phyloP scores from a whole-genome alignment of 306 rosid genomes.

The Trifolium repens region DNA sequence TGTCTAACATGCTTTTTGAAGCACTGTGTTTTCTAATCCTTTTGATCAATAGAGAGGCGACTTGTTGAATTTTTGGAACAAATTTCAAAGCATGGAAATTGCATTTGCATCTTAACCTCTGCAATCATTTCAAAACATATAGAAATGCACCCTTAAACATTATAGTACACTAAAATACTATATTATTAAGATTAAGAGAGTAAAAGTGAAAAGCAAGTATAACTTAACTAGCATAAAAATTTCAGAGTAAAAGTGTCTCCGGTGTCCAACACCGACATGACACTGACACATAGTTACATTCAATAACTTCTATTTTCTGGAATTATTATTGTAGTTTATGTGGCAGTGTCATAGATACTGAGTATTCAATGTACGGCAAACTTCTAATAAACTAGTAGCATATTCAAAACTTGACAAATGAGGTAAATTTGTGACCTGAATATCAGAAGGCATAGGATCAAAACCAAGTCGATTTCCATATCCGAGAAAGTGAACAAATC shows the following conservation, averaged over 20 bases:
- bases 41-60: conserved; percentile 69
- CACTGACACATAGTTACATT: background rate
- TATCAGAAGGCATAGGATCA: conserved; percentile 74
- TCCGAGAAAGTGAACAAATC: conserved; percentile 88
- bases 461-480: conserved; percentile 95
- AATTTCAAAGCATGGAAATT: conserved; percentile 91
- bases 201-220: conserved; percentile 8
- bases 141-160: background rate
- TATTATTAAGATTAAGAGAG: background rate
- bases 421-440: conserved; percentile 66
- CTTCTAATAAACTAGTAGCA: conserved; percentile 23
- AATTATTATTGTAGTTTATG: background rate
- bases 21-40: conserved; percentile 70
- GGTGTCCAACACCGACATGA: background rate
- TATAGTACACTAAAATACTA: background rate
- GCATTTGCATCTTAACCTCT: conserved; percentile 96
- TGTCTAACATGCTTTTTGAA: conserved; percentile 64
- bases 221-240: background rate
- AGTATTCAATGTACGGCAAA: conserved; percentile 14
- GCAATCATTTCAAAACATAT: conserved; percentile 39
- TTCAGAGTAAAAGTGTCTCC: background rate
- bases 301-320: background rate
- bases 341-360: background rate
- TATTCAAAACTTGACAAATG: conserved; percentile 18
- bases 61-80: conserved; percentile 72